A percentile compares a stretch with the other conserved stretches of the same genome.
These are phyloP conservation scores for Daedaleopsis nitida DNA, from an alignment of 768 basidiomycete genomes.

Conservation along the genomic window DNA sequence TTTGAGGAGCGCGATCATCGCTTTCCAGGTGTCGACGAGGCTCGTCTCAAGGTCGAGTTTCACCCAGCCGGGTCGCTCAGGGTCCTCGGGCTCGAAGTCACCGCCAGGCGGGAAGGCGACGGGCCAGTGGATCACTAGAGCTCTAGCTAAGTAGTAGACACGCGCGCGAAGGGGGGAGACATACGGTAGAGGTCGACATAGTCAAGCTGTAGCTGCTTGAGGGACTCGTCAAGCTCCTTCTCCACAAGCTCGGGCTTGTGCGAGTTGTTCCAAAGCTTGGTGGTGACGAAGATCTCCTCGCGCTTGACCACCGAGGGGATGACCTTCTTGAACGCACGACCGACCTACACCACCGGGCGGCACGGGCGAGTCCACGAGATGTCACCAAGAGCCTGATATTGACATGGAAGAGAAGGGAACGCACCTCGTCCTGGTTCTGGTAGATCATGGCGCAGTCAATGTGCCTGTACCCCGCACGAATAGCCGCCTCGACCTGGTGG, in stretches of 20 bases:
- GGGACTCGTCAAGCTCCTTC: conserved; percentile 75
- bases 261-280: conserved; percentile 80
- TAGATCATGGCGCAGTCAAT: conserved; percentile 85
- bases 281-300: conserved; percentile 79
- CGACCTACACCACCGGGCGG: conserved; percentile 42
- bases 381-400: not conserved
- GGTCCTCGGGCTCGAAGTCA: conserved; percentile 51
- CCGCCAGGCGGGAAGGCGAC: conserved; percentile 62
- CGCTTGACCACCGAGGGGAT: conserved; percentile 77
- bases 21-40: conserved; percentile 83
- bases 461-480: conserved; percentile 79
- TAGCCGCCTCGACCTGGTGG: conserved; percentile 69
- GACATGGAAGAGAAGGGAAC: not conserved
- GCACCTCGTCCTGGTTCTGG: conserved; percentile 70
- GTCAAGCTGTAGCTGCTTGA: conserved; percentile 67
- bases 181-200: conserved; percentile 83
- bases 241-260: conserved; percentile 70
- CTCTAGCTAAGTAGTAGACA: not conserved
- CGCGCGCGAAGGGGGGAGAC: not conserved
- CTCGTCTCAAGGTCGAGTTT: conserved; percentile 59
- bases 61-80: conserved; percentile 45
- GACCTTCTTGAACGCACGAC: conserved; percentile 73
- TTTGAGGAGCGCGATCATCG: conserved; percentile 69
- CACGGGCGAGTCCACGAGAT: not conserved
- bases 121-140: conserved; percentile 78